Base-by-base conservation (phyloP, 257 asterid genomes). In the Agastache rugosa region DNA sequence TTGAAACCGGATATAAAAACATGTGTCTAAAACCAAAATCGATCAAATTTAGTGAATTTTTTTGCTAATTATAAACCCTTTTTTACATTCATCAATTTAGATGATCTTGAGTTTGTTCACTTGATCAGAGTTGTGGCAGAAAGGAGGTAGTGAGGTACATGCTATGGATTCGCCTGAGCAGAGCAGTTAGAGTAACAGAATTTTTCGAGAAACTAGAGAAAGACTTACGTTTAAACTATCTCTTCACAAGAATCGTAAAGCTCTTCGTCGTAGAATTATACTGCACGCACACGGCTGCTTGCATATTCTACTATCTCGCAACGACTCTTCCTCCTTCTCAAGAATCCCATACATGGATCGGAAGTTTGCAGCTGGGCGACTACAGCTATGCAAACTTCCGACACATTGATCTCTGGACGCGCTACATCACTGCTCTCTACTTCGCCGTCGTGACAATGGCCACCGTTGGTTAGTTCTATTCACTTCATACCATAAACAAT, bases 271-370 rank as follows among this genome's bases (percentile, higher is more conserved):
- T 90, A 0, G 96, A 90, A 80, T 63, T 88, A 0, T 90, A 90
- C 80, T 80, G 92, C 86, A 90, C 96, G 14, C 96, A 90, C 76
- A 86, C 94, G 1, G 96, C 94, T 39, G 96, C 96, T 34, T 88
- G 96, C 73, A 82, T 88, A 67, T 90, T 90, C 77, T 90, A 90
- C 87, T 90, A 80, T 53, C 84, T 90, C 14, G 96, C 96, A 1
- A 90, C 96, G 8, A 90, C 96, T 73, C 81, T 90, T 72, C 96
- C 96, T 79, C 86, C 90, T 20, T 79, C 89, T 15, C 20, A 80
- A 45, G 96, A 90, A 81, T 93, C 90, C 11, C 78, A 85, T 19
- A 90, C 96, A 7, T 90, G 96, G 96, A 90, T 90, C 19, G 96
- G 96, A 50, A 90, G 93, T 74, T 78, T 90, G 53, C 75, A 70